These are phyloP conservation scores for Mortierella hygrophila DNA, from an alignment of 192 early-diverging fungal genomes.

Conservation along the genomic window DNA sequence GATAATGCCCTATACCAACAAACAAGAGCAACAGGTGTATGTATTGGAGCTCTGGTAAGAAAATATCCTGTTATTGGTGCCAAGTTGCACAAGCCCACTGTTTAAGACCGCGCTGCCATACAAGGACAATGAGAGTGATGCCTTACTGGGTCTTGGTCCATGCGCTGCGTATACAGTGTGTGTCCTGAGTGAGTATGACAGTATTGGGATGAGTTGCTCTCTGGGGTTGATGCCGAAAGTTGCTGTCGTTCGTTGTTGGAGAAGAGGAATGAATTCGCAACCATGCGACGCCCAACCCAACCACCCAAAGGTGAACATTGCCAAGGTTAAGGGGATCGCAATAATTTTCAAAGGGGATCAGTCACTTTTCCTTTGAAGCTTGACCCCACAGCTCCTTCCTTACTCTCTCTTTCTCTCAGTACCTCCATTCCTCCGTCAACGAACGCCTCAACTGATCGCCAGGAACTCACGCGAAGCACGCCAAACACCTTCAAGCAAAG, in stretches of 20 bases:
- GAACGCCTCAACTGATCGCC: neutral
- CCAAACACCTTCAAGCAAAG: neutral
- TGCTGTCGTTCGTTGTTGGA: neutral
- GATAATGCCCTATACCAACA: constrained; percentile 29
- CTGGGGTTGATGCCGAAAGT: neutral
- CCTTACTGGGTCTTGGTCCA: neutral
- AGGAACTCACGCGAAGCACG: neutral
- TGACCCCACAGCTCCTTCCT: no score
- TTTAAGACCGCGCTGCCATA: neutral
- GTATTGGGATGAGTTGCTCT: neutral
- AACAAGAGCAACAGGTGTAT: neutral
- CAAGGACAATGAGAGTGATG: neutral
- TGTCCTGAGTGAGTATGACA: neutral
- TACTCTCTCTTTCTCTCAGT: neutral
- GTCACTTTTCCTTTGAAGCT: no score
- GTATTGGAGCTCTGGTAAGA: neutral
- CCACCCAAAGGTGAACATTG: no score
- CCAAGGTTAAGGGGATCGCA: no score
- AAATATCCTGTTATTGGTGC: neutral
- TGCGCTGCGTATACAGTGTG: neutral
- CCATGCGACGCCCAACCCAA: neutral
- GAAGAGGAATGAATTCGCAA: neutral
- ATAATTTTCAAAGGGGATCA: no score
- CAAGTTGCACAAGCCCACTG: neutral
- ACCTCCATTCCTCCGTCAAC: neutral